Evolutionary conservation across 352 stramenopile species (phyloP).

Genomic region (Pseudoperonospora humuli): DNA sequence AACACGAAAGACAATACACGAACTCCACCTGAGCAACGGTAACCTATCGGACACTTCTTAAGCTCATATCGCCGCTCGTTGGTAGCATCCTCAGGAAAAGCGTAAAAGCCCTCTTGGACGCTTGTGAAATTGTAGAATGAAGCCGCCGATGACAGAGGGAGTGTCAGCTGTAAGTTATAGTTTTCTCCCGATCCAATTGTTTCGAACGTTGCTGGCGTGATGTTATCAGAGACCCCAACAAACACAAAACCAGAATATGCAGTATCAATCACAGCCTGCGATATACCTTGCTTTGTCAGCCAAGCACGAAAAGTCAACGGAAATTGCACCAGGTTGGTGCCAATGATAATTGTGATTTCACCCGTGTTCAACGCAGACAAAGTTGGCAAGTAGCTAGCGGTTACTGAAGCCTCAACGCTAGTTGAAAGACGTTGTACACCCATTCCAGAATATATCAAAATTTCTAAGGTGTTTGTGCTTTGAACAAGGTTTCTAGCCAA

Average conservation of each 20-base stretch:
- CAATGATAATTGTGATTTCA: conserved; percentile 13
- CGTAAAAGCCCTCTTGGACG: conserved; percentile 44
- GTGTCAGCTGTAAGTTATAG: conserved; percentile 7
- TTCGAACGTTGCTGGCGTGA: conserved; percentile 16
- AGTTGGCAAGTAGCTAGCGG: conserved; percentile 9
- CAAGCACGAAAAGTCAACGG: conserved; percentile 9
- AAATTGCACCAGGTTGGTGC: conserved; percentile 1
- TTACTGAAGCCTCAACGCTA: background rate
- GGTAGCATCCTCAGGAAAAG: conserved; percentile 28
- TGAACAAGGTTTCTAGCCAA: conserved; percentile 4
- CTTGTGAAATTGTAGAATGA: conserved; percentile 22
- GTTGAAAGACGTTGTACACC: background rate
- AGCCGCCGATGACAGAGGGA: conserved; percentile 25
- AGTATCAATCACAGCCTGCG: conserved; percentile 8
- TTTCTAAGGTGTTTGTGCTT: conserved; percentile 11
- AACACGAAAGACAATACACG: conserved; percentile 29
- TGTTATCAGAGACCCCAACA: conserved; percentile 16
- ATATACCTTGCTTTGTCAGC: conserved; percentile 11
- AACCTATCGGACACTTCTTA: conserved; percentile 32
- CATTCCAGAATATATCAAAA: conserved; percentile 15
- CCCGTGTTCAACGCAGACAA: conserved; percentile 5
- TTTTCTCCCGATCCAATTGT: background rate
- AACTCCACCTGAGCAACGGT: conserved; percentile 28
- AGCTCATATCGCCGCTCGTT: conserved; percentile 26
- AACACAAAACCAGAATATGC: conserved; percentile 22